Base-by-base conservation (phyloP, 805 yeast genomes). In the Ogataea degrootiae region DNA sequence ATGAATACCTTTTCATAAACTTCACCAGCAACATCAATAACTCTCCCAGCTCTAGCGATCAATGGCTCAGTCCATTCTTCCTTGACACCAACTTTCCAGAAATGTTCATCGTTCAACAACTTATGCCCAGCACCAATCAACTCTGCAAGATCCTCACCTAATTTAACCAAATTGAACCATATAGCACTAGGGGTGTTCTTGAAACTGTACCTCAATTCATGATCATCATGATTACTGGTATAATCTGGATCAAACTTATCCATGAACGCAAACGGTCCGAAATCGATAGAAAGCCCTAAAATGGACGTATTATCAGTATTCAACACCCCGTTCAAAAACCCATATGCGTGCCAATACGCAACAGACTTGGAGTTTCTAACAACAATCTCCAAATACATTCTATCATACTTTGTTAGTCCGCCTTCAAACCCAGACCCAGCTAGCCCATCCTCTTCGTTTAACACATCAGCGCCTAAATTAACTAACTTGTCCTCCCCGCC, bases 241-340 rank as follows among this genome's bases (percentile, higher is more conserved):
- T 76, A 92, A 42, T 75, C 66, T 15, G 95, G 91, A 58, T 88
- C 83, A 61, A 84, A 92, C 41, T 77, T 79, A 60, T 91, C 97
- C 85, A 91, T 77, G 50, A 90, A 85, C 17, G 95, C 87, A 68
- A 87, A 94, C 0, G 99, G 98, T 3, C 98, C 99, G 65, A 85
- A 94, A 66, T 92, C 99, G 66, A 94, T 78, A 0, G 96, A 79
- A 11, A 90, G 70, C 0, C 99, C 99, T 39, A 85, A 60, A n/a
- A 92, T 74, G 0, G 96, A 87, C 1, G 97, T 88, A 61, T 92
- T 92, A 61, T 92, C 99, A 0, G 98, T 91, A 63, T 92, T 92
- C 47, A 94, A 70, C 5, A 94, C 98, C 14, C 99, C 99, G 60
- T 92, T 94, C 55, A 91, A 65, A 59, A 92, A 91, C 3, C 97